Evolutionary conservation across 257 asterid species (phyloP), one percentile per base, ranked within the genome.

Genomic region (Avicennia marina): DNA sequence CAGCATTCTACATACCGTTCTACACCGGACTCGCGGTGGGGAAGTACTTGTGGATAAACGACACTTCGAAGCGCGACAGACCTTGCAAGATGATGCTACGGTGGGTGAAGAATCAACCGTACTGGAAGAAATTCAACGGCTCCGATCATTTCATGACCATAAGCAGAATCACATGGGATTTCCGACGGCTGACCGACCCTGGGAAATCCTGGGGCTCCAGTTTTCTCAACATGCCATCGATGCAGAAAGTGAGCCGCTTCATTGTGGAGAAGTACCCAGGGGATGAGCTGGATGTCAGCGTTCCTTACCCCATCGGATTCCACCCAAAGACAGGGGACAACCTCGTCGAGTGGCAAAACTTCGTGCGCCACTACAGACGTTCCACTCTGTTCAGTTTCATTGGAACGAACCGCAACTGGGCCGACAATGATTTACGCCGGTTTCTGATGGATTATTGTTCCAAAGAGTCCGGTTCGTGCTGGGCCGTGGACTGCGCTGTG

Each of bases 221-320:
- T 22, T 82, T 86, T 54, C 76, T 84, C 9, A 79, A 84, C 70
- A 81, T 82, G 86, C 79, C 77, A 0, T 70, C 66, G 48, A 90
- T 90, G 95, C 76, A 69, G 61, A 72, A 73, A 18, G 78, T 80
- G 17, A 61, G 68, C 19, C 83, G 86, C 12, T 79, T 90, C 59
- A 75, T 84, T 49, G 70, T 86, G 0, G 95, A 90, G 76, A 77
- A 77, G 32, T 77, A 71, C 18, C 90, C 94, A 0, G 86, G 95
- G 47, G 97, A 86, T n/a, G 73, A 69, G 13, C 72, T 63, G 74
- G 97, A 90, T 34, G 74, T 86, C 4, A 65, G 82, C 31, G 85
- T 90, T 1, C 97, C 97, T n/a, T 89, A 89, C 60, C 97, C 95
- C 12, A 84, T 87, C 11, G 95, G 94, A 51, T 89, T 89, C 70